phyloP scores from a whole-genome alignment of 306 rosid species.

The Quercus gilva region DNA sequence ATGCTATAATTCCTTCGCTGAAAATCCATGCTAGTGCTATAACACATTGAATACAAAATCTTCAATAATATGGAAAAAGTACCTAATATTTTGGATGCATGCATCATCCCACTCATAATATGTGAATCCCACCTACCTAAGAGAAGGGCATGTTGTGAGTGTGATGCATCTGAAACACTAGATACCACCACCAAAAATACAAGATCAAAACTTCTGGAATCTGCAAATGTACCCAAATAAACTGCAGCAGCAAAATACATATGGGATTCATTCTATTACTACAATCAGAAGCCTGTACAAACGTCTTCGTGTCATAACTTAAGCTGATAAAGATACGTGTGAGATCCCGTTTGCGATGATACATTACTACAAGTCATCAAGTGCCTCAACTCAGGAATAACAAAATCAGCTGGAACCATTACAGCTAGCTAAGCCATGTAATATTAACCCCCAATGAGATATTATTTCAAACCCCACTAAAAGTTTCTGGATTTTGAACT shows the following conservation, averaged over 20 bases:
- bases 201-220: background rate
- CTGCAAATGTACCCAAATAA: background rate
- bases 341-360: background rate
- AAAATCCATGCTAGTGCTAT: too few relatives aligned
- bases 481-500: conserved; percentile 28
- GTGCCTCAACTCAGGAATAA: background rate
- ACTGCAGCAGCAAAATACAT: background rate
- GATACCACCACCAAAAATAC: background rate
- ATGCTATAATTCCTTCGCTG: too few relatives aligned
- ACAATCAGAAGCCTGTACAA: conserved; percentile 14
- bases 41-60: too few relatives aligned
- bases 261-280: background rate
- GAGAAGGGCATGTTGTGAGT: too few relatives aligned
- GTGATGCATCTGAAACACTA: too few relatives aligned
- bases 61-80: too few relatives aligned
- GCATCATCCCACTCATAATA: too few relatives aligned
- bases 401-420: background rate
- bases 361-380: conserved; percentile 9
- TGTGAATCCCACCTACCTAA: too few relatives aligned
- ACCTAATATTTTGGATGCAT: too few relatives aligned
- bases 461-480: conserved; percentile 27
- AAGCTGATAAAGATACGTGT: background rate
- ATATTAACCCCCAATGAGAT: conserved; percentile 1
- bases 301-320: conserved; percentile 8
- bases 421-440: background rate